phyloP scores from a whole-genome alignment of 2,329 filamentous ascomycete genomes.

The Apiospora pterosperma region DNA sequence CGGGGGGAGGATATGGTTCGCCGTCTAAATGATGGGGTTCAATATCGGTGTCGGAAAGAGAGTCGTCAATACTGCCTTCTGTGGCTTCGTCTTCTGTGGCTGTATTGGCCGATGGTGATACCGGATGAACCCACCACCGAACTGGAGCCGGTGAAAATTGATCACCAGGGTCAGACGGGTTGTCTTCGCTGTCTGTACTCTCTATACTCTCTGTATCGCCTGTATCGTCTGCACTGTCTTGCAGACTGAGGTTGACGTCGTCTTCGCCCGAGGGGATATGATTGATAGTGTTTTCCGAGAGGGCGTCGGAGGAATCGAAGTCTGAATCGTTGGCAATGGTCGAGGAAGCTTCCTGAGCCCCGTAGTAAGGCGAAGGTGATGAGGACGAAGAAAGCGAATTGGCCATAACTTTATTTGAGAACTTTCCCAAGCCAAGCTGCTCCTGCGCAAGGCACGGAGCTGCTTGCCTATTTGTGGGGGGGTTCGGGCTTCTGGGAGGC shows the following conservation, averaged over 20 bases:
- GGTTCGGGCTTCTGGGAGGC: not conserved
- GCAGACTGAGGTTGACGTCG: not conserved
- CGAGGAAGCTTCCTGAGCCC: not conserved
- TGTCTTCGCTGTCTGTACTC: not conserved
- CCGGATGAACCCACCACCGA: not conserved
- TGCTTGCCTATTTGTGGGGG: constrained; percentile 2
- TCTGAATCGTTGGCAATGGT: not conserved
- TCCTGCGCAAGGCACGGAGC: not conserved
- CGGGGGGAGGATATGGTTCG: not conserved
- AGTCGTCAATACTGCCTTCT: not conserved
- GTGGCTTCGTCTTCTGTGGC: not conserved
- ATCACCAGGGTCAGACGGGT: not conserved
- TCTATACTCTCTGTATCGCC: not conserved
- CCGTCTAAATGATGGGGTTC: not conserved
- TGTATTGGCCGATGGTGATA: not conserved
- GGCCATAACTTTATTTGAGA: not conserved
- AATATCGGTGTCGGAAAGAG: not conserved
- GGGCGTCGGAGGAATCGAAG: not conserved
- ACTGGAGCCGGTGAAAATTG: not conserved
- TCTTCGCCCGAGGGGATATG: not conserved
- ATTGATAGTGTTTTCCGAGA: not conserved
- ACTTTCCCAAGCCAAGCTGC: not conserved
- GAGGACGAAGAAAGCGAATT: not conserved
- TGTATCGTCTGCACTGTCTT: not conserved
- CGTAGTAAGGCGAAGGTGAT: not conserved